Evolutionary conservation across 257 asterid species (phyloP).

Genomic region (Handroanthus guayacan): DNA sequence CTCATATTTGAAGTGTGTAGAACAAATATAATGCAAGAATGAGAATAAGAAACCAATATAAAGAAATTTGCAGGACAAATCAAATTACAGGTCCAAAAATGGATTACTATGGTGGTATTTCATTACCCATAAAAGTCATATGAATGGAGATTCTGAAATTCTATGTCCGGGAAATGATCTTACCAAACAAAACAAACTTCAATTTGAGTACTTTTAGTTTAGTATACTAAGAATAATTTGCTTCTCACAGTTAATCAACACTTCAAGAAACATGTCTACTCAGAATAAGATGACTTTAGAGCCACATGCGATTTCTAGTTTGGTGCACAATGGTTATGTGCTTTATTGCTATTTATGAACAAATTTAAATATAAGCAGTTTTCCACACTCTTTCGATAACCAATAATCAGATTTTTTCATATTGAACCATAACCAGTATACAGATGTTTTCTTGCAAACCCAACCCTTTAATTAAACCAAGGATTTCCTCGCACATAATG

Average conservation of each 20-base stretch:
- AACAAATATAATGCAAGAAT: not conserved
- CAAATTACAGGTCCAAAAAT: conserved; percentile 10
- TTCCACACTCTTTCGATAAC: not conserved
- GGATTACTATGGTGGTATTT: not conserved
- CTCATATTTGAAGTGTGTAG: conserved; percentile 3
- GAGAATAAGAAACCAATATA: conserved; percentile 22
- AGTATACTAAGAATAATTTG: no score
- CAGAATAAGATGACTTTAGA: conserved; percentile 10
- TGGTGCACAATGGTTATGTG: not conserved
- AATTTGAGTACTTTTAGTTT: no score
- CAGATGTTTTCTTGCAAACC: not conserved
- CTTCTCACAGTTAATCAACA: not conserved
- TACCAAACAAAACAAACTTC: not conserved
- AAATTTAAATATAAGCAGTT: not conserved
- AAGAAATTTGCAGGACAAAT: conserved; percentile 4
- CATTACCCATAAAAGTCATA: not conserved
- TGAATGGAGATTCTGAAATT: conserved; percentile 7
- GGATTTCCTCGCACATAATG: conserved; percentile 29
- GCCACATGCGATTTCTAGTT: not conserved
- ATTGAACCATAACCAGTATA: not conserved
- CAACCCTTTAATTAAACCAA: conserved; percentile 21
- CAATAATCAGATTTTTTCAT: not conserved
- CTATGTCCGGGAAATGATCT: conserved; percentile 14
- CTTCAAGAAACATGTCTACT: conserved; percentile 5
- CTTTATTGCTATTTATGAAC: conserved; percentile 5